phyloP scores from a whole-genome alignment of 2,329 filamentous ascomycete species.

The Trichoderma asperellum region DNA sequence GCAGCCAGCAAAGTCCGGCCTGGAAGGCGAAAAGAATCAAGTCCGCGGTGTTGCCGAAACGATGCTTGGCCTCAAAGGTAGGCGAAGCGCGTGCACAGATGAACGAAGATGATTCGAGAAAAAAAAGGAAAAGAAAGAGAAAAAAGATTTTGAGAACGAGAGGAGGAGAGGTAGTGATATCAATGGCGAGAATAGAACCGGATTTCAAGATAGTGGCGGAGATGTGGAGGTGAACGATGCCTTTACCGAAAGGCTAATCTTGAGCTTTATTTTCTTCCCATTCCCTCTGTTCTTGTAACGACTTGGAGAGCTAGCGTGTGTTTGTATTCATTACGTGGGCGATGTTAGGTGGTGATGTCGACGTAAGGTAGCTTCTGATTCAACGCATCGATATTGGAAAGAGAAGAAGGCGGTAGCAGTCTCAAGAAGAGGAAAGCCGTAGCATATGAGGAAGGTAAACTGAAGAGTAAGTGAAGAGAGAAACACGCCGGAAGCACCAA shows the following conservation, averaged over 20 bases:
- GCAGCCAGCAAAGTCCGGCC: background rate
- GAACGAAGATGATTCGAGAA: background rate
- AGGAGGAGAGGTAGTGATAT: background rate
- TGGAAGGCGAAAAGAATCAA: constrained; percentile 5
- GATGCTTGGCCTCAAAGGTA: background rate
- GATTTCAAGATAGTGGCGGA: constrained; percentile 6
- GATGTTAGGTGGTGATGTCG: background rate
- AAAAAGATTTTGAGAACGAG: background rate
- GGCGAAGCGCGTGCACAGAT: background rate
- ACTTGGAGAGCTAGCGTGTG: background rate
- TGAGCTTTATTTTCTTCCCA: background rate
- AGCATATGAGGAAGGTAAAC: background rate
- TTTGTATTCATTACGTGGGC: background rate
- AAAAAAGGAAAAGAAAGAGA: background rate
- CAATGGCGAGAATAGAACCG: no score
- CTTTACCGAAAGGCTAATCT: constrained; percentile 4
- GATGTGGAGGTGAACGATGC: background rate
- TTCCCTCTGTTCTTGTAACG: background rate
- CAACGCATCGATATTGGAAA: background rate
- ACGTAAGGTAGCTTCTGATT: background rate
- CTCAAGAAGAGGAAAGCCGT: background rate
- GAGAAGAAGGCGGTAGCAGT: background rate
- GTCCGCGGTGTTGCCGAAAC: constrained; percentile 28
- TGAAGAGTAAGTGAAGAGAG: background rate
- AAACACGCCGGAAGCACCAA: background rate